phyloP scores from a whole-genome alignment of 106 monocot species.

The Amphibolis antarctica region DNA sequence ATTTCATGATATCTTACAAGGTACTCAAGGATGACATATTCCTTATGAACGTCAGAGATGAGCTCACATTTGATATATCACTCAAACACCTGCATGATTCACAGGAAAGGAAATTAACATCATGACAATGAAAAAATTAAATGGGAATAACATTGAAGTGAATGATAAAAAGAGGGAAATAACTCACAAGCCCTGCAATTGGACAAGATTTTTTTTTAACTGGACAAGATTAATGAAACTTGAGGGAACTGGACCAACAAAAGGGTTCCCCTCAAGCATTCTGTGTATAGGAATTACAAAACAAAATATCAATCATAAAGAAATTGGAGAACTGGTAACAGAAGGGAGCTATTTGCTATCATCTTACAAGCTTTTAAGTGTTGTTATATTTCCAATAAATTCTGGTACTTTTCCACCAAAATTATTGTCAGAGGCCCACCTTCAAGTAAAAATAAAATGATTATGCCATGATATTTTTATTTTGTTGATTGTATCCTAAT shows the following conservation, averaged over 20 bases:
- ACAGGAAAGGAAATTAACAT: not conserved
- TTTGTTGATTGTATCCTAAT: not conserved
- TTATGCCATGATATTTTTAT: not conserved
- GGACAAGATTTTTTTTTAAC: too few relatives aligned
- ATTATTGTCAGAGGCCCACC: slow-evolving; percentile 18
- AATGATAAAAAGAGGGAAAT: not conserved
- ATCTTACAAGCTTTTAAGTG: slow-evolving; percentile 2
- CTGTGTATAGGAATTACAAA: slow-evolving; percentile 4
- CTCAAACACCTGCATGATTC: slow-evolving; percentile 11
- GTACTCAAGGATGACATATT: slow-evolving; percentile 12
- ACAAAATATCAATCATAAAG: not conserved
- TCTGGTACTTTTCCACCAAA: slow-evolving; percentile 19
- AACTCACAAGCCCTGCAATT: slow-evolving; percentile 10
- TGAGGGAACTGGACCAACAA: slow-evolving; percentile 17
- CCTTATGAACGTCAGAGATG: slow-evolving; percentile 9
- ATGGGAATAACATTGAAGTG: not conserved
- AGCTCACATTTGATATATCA: slow-evolving; percentile 10
- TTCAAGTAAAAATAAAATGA: not conserved
- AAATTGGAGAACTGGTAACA: not conserved
- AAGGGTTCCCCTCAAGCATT: slow-evolving; percentile 17
- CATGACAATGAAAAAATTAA: not conserved
- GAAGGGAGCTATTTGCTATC: not conserved
- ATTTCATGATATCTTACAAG: slow-evolving; percentile 7
- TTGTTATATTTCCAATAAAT: slow-evolving; percentile 15
- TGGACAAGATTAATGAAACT: slow-evolving; percentile 7